These are phyloP conservation scores for Mycena chlorophos DNA, from an alignment of 768 basidiomycete species.

Conservation along the genomic window DNA sequence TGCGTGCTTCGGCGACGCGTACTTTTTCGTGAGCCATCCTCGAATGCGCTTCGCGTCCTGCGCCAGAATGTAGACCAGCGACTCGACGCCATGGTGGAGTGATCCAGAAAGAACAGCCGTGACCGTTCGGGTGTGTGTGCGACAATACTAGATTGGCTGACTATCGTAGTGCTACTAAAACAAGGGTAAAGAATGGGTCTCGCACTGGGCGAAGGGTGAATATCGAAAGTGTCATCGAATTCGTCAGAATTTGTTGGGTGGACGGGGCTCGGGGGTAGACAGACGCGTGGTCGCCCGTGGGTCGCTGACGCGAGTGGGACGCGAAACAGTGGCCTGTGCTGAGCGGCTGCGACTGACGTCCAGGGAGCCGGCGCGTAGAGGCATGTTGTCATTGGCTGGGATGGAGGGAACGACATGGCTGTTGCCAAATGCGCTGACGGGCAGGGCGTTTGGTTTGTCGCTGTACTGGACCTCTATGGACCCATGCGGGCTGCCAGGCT, in stretches of 20 bases:
- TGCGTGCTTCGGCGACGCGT: constrained; percentile 6
- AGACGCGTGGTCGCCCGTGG: constrained; percentile 3
- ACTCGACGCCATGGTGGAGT: constrained; percentile 9
- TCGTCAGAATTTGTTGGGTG: constrained; percentile 4
- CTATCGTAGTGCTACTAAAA: constrained; percentile 12
- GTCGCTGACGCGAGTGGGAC: background rate
- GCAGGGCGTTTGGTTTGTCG: constrained; percentile 18
- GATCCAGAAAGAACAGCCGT: background rate
- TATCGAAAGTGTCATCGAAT: constrained; percentile 5
- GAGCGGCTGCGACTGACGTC: constrained; percentile 14
- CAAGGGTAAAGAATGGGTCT: constrained; percentile 11
- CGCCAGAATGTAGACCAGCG: constrained; percentile 20
- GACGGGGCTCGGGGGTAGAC: constrained; percentile 10
- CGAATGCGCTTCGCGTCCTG: constrained; percentile 11
- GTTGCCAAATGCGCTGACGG: constrained; percentile 22
- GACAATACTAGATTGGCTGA: constrained; percentile 2
- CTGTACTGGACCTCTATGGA: constrained; percentile 16
- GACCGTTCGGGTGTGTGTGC: constrained; percentile 5
- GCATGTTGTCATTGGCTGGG: background rate
- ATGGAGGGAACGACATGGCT: constrained; percentile 12
- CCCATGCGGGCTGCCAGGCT: constrained; percentile 7
- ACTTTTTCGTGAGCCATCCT: no score
- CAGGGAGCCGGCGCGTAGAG: constrained; percentile 1
- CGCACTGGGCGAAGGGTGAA: constrained; percentile 11
- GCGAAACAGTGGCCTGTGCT: background rate